Percentiles rank a stretch among this genome's conserved stretches.
Evolutionary conservation across 1,284 basidiomycete genomes (phyloP).

Genomic region (Leccinum fallax): DNA sequence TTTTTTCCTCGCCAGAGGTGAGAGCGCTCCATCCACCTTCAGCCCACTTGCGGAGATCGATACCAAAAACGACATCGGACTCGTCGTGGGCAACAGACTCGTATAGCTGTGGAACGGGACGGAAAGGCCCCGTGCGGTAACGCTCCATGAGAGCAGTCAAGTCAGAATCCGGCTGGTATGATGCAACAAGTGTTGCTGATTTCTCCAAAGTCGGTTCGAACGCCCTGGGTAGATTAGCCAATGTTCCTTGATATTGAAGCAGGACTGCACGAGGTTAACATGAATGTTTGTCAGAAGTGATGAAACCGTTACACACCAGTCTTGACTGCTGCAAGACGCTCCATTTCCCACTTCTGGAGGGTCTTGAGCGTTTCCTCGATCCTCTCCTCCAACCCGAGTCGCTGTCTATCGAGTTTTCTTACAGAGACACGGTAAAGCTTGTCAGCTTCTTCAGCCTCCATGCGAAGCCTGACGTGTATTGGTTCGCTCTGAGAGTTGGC

Average conservation of each 20-base stretch:
- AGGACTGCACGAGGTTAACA: slow-evolving; percentile 52
- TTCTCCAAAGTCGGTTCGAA: slow-evolving; percentile 67
- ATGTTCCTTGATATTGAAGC: slow-evolving; percentile 79
- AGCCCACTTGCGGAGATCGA: slow-evolving; percentile 86
- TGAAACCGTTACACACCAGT: slow-evolving; percentile 53
- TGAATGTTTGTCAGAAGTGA: not conserved
- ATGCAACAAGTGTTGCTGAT: slow-evolving; percentile 73
- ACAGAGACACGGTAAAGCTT: slow-evolving; percentile 74
- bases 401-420: slow-evolving; percentile 75
- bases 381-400: slow-evolving; percentile 81
- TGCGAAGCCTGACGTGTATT: slow-evolving; percentile 65
- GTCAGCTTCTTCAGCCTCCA: slow-evolving; percentile 80
- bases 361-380: slow-evolving; percentile 81
- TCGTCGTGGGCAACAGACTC: slow-evolving; percentile 81
- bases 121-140: slow-evolving; percentile 88
- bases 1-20: slow-evolving; percentile 54
- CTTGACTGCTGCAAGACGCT: slow-evolving; percentile 81
- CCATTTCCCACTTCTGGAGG: slow-evolving; percentile 84
- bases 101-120: slow-evolving; percentile 80
- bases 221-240: slow-evolving; percentile 69
- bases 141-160: slow-evolving; percentile 83
- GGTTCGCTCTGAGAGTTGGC: slow-evolving; percentile 57
- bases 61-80: slow-evolving; percentile 84
- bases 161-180: slow-evolving; percentile 86
- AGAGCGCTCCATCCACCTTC: slow-evolving; percentile 68